phyloP scores from a whole-genome alignment of 306 rosid species.

The Betula pendula region DNA sequence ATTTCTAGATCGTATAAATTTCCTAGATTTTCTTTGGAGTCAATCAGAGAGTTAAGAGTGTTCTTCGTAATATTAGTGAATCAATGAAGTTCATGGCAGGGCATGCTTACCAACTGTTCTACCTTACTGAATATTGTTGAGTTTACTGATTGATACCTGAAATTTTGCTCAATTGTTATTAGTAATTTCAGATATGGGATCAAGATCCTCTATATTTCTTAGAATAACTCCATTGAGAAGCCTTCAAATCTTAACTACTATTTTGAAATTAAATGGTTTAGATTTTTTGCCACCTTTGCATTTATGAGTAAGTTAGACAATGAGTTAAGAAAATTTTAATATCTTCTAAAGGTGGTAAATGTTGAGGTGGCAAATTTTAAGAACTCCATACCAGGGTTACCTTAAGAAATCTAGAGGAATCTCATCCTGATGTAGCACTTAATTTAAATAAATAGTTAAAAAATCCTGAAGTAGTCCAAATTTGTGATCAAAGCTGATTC shows the following conservation, averaged over 20 bases:
- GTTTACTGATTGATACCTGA: background rate
- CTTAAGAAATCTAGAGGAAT: no score
- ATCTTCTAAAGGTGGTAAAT: background rate
- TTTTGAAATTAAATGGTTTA: no score
- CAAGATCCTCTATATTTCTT: no score
- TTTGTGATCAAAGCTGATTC: no score
- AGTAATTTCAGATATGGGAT: background rate
- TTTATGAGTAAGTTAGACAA: no score
- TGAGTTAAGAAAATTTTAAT: background rate
- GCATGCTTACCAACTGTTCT: background rate
- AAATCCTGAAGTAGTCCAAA: no score
- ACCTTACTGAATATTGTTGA: background rate
- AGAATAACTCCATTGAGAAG: no score
- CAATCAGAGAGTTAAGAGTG: background rate
- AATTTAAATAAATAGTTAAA: no score
- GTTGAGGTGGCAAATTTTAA: background rate
- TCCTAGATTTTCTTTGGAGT: background rate
- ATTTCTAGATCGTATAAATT: background rate
- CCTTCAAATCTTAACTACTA: no score
- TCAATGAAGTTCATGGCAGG: background rate
- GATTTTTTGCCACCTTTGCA: no score
- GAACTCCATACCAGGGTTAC: no score
- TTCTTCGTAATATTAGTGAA: background rate
- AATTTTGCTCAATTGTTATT: background rate
- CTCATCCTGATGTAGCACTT: no score